Conservation (phyloP, 2,329 filamentous ascomycete genomes). For the Trichoderma simmonsii region DNA sequence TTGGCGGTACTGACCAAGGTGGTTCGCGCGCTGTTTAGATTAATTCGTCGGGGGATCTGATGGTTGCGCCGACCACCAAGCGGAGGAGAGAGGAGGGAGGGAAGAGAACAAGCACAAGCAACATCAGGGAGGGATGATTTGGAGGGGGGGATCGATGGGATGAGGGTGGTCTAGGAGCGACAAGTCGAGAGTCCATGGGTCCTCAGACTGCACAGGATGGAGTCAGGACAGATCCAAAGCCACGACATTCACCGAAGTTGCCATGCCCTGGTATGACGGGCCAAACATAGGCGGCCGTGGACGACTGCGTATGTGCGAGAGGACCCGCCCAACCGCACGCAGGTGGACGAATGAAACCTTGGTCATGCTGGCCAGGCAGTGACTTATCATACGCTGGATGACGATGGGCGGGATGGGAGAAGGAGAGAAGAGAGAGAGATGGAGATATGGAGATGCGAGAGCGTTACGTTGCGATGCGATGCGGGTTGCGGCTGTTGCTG, state of each 20-base stretch:
- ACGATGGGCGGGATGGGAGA: neutral
- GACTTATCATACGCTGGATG: slow-evolving; percentile 5
- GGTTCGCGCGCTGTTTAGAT: slow-evolving; percentile 15
- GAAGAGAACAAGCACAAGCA: neutral
- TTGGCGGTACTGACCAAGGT: slow-evolving; percentile 16
- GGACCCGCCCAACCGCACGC: slow-evolving; percentile 16
- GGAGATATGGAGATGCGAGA: neutral
- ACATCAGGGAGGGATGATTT: neutral
- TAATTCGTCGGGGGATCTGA: slow-evolving; percentile 11
- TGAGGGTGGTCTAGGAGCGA: neutral
- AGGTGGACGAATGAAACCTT: slow-evolving; percentile 18
- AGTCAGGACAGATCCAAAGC: slow-evolving; percentile 9
- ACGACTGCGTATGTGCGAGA: slow-evolving; percentile 10
- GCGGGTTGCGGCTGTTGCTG: neutral
- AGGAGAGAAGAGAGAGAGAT: neutral
- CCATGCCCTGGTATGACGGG: slow-evolving; percentile 17
- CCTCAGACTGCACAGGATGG: slow-evolving; percentile 3
- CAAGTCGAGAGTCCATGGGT: slow-evolving; percentile 1
- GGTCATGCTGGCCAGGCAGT: slow-evolving; percentile 12
- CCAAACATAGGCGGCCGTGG: slow-evolving; percentile 13
- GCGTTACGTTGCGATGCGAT: neutral
- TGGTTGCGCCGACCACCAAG: neutral
- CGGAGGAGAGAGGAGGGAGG: neutral
- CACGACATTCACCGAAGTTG: slow-evolving; percentile 21
- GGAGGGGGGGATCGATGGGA: slow-evolving; percentile 6